Evolutionary conservation across 805 yeast species (phyloP).

Genomic region (Blastobotrys terrestris): DNA sequence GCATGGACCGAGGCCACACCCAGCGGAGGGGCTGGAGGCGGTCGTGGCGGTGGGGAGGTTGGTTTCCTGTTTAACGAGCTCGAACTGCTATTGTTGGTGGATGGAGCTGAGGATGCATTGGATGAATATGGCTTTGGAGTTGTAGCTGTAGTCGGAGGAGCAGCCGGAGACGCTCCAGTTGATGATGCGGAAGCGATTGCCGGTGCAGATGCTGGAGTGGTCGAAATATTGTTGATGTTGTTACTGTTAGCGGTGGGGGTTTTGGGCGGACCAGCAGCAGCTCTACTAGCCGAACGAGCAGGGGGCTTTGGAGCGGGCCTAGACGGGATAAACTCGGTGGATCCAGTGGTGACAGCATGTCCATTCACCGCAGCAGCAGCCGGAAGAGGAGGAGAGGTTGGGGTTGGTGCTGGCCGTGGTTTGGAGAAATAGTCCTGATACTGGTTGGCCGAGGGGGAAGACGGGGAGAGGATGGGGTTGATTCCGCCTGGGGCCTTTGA

Average conservation of each 20-base stretch:
- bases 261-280: neutral
- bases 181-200: conserved; percentile 1
- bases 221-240: neutral
- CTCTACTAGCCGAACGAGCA: conserved; percentile 6
- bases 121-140: conserved; percentile 31
- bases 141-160: conserved; percentile 1
- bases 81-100: conserved; percentile 7
- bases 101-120: conserved; percentile 15
- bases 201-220: neutral
- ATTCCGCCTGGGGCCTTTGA: conserved; percentile 13
- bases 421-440: conserved; percentile 6
- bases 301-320: conserved; percentile 31
- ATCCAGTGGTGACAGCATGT: conserved; percentile 5
- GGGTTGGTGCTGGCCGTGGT: conserved; percentile 5
- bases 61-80: conserved; percentile 14
- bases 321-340: conserved; percentile 21
- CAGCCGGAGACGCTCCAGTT: neutral
- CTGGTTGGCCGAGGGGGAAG: conserved; percentile 10
- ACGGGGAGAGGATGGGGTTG: conserved; percentile 3
- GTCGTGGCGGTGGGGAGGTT: conserved; percentile 33
- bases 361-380: neutral
- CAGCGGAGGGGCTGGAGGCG: conserved; percentile 40
- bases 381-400: neutral
- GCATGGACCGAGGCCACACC: conserved; percentile 30
- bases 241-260: neutral